These are phyloP conservation scores for Pichia sporocuriosa DNA, from an alignment of 805 yeast species.

Conservation along the genomic window DNA sequence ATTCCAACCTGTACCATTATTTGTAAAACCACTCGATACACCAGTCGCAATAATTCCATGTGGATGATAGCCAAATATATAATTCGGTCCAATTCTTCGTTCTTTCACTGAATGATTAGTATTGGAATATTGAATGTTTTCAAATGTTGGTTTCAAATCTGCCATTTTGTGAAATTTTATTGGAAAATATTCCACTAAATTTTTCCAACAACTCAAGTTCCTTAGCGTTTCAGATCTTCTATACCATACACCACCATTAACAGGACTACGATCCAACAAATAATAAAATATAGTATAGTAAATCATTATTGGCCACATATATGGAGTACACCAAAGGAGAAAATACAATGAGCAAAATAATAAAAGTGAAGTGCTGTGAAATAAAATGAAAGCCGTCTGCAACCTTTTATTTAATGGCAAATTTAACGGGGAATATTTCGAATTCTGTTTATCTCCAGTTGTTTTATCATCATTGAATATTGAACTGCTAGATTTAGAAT, in stretches of 20 bases:
- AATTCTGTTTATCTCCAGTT: neutral
- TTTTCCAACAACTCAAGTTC: constrained; percentile 55
- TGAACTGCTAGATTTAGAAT: too few relatives aligned
- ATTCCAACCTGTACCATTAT: constrained; percentile 37
- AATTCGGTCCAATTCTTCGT: constrained; percentile 59
- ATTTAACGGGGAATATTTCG: neutral
- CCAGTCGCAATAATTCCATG: constrained; percentile 95
- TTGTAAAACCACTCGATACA: constrained; percentile 30
- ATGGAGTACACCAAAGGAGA: constrained; percentile 43
- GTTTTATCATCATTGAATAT: neutral
- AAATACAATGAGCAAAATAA: constrained; percentile 48
- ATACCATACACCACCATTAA: constrained; percentile 60
- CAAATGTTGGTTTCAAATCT: constrained; percentile 71
- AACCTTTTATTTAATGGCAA: constrained; percentile 34
- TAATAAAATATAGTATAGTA: constrained; percentile 60
- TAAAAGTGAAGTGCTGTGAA: constrained; percentile 72
- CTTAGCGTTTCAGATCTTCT: constrained; percentile 55
- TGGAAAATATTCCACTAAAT: constrained; percentile 77
- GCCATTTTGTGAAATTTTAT: constrained; percentile 59
- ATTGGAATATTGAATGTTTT: neutral
- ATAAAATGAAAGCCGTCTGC: constrained; percentile 61
- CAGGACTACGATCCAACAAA: constrained; percentile 60
- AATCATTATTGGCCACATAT: constrained; percentile 55
- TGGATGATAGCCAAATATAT: constrained; percentile 91
- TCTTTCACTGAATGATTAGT: constrained; percentile 21